Conservation (phyloP, 2,329 filamentous ascomycete species). For the Acrocalymma vagum region DNA sequence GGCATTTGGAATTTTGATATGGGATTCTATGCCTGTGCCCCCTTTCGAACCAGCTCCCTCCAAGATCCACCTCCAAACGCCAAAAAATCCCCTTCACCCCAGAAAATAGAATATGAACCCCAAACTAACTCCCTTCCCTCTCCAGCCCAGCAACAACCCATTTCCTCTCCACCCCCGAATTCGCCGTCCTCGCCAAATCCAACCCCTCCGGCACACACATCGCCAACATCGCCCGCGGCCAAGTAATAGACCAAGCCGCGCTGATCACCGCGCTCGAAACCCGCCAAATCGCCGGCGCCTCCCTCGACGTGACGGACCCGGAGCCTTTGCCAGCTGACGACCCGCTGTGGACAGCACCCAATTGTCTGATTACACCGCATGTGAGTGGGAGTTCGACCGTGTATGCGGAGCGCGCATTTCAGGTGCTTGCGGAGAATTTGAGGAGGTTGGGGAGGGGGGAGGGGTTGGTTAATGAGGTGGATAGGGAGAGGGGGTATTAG, state of each 20-base stretch:
- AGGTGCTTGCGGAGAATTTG: conserved; percentile 67
- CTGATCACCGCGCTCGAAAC: conserved; percentile 69
- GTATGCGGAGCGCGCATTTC: conserved; percentile 66
- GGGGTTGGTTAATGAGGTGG: conserved; percentile 68
- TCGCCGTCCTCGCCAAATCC: conserved; percentile 60
- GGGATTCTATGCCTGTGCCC: no score
- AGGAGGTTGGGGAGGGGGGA: conserved; percentile 61
- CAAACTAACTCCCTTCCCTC: conserved; percentile 4
- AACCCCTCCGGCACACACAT: conserved; percentile 64
- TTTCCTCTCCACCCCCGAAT: conserved; percentile 64
- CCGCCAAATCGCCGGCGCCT: conserved; percentile 69
- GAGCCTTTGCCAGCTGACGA: conserved; percentile 76
- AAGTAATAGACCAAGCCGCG: conserved; percentile 68
- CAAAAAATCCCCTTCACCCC: background rate
- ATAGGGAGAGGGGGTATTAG: conserved; percentile 68
- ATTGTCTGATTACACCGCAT: conserved; percentile 75
- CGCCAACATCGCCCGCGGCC: conserved; percentile 75
- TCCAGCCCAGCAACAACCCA: conserved; percentile 58
- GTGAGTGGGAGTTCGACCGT: conserved; percentile 62
- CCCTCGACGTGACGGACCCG: conserved; percentile 81
- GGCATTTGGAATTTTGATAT: no score
- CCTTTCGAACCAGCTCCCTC: no score
- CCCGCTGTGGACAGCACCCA: conserved; percentile 73
- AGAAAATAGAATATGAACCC: background rate
- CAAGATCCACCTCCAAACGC: no score